Evolutionary conservation across 2,329 filamentous ascomycete genomes (phyloP).

Genomic region (Ilyonectria sp.): DNA sequence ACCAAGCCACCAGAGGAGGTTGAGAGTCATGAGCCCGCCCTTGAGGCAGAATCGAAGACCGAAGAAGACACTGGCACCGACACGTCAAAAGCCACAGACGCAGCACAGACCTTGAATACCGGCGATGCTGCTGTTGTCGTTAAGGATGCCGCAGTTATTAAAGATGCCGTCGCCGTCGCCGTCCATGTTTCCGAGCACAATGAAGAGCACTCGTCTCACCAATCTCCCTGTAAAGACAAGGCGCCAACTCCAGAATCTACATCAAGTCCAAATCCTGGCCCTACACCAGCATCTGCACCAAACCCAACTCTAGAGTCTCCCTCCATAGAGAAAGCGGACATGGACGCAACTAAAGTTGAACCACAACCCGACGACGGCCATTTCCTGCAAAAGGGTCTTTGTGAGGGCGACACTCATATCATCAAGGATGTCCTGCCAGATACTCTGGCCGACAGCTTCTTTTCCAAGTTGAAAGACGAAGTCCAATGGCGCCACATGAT

Average conservation of each 20-base stretch:
- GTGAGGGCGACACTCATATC: constrained; percentile 58
- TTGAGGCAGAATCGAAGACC: constrained; percentile 33
- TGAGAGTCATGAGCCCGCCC: constrained; percentile 28
- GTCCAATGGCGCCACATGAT: constrained; percentile 93
- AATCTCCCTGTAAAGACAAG: neutral
- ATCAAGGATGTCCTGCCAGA: constrained; percentile 78
- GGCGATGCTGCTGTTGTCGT: neutral
- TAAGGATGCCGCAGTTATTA: constrained; percentile 26
- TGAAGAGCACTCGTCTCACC: constrained; percentile 8
- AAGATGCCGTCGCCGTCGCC: constrained; percentile 18
- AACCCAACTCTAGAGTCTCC: constrained; percentile 15
- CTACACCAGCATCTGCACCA: neutral
- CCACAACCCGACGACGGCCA: constrained; percentile 3
- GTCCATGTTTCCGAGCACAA: constrained; percentile 14
- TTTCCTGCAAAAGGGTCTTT: no score
- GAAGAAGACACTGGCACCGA: constrained; percentile 33
- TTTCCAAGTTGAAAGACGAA: constrained; percentile 80
- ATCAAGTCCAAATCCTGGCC: neutral
- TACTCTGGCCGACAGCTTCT: constrained; percentile 71
- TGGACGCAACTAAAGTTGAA: constrained; percentile 26
- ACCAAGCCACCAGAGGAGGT: constrained; percentile 21
- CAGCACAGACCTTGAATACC: constrained; percentile 14
- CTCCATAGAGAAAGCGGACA: constrained; percentile 14
- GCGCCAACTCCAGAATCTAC: neutral
- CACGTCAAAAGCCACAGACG: constrained; percentile 4